Conservation (phyloP, 2,329 filamentous ascomycete species). For the Thyridium curvatum region DNA sequence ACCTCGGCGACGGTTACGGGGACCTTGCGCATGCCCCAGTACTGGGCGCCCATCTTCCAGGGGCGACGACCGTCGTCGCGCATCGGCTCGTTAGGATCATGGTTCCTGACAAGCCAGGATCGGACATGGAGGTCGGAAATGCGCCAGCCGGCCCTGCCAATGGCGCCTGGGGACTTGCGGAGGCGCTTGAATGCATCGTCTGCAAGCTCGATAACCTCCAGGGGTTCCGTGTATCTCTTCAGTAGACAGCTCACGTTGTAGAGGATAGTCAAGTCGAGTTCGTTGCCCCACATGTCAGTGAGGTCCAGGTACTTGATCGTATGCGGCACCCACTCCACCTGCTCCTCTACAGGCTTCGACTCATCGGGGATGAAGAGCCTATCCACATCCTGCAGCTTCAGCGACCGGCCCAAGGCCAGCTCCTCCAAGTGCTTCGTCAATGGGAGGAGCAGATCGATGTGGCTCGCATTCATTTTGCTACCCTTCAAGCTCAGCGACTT, state of each 20-base stretch:
- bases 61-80: constrained; percentile 52
- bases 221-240: constrained; percentile 53
- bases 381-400: constrained; percentile 61
- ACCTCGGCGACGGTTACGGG: constrained; percentile 90
- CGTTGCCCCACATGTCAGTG: constrained; percentile 60
- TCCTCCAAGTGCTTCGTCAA: constrained; percentile 71
- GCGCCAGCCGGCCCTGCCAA: constrained; percentile 60
- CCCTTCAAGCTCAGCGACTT: constrained; percentile 72
- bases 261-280: constrained; percentile 50
- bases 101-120: constrained; percentile 59
- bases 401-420: constrained; percentile 63
- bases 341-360: constrained; percentile 19
- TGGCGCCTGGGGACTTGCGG: constrained; percentile 55
- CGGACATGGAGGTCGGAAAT: constrained; percentile 62
- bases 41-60: constrained; percentile 82
- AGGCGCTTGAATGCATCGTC: constrained; percentile 62
- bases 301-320: constrained; percentile 71
- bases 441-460: constrained; percentile 57
- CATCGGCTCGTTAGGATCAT: constrained; percentile 28
- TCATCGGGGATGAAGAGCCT: constrained; percentile 52
- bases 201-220: constrained; percentile 71
- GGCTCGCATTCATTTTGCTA: constrained; percentile 59
- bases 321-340: constrained; percentile 44
- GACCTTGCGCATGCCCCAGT: constrained; percentile 85
- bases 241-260: constrained; percentile 49